Base-by-base conservation (phyloP, 768 basidiomycete genomes). In the Pleurotus salmoneostramineus region DNA sequence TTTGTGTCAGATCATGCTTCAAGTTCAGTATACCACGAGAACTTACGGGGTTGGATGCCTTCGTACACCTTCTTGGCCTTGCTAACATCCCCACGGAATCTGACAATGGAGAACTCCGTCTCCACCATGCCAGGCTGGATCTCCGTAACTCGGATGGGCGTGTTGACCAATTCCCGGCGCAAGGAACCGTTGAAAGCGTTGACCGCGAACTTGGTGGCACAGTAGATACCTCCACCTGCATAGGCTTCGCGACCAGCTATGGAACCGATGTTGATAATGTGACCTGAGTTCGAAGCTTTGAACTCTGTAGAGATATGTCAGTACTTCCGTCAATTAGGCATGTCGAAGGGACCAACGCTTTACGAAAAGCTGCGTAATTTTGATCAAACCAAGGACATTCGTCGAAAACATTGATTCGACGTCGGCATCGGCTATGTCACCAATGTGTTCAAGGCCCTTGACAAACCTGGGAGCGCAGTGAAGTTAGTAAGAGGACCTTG, bases 81-180 rank as follows among this genome's bases (percentile, higher is more conserved):
- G 2, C 69, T 63, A 60, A 84, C 81, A 72, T 98, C 91, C 1
- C 97, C 97, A 47, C 88, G 82, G 82, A 84, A 98, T 12, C 97
- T 85, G 27, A 93, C 82, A 61, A 98, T 69, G 1, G 95, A 97
- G 77, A 99, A 99, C 65, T 95, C 91, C 7, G 92, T 92, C 72
- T 92, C 91, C 33, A 92, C 90, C 89, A 91, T 88, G 87, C 93
- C 95, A 33, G 96, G 97, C 67, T 93, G 91, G 56, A 99, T 89
- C 73, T 98, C 94, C 5, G 93, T 89, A 5, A 98, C 95, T 55
- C 97, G 82, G 65, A 99, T 94, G 15, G 87, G 87, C 12, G 95
- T 97, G 67, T 92, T 87, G 35, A 98, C 95, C 36, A 98, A 79
- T 69, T 98, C 96, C 58, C 86, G 81, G 72, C 93, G 71, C 47